Evolutionary conservation across 345 rosid species (phyloP).

Genomic region (Ceriops decandra): DNA sequence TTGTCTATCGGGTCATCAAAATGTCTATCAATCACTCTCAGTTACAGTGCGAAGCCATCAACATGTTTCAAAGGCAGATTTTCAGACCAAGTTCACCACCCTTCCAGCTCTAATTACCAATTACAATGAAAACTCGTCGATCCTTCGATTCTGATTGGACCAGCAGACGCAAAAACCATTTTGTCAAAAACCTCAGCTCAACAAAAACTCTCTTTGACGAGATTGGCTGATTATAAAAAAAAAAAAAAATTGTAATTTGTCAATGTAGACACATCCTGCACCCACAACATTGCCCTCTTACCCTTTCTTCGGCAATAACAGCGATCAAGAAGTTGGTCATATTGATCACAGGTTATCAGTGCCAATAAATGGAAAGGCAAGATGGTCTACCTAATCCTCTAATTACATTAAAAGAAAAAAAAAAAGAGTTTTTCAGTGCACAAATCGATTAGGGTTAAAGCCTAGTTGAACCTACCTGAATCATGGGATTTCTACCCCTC

Average conservation of each 20-base stretch:
- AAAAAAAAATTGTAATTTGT: background rate
- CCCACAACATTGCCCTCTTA: background rate
- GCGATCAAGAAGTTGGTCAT: background rate
- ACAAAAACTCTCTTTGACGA: no score
- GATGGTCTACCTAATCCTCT: background rate
- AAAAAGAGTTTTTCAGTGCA: no score
- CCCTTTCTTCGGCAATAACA: background rate
- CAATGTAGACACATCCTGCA: constrained; percentile 7
- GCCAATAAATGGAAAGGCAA: background rate
- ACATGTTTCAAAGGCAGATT: constrained; percentile 6
- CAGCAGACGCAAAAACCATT: background rate
- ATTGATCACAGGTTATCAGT: background rate
- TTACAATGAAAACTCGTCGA: background rate
- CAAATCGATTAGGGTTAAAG: background rate
- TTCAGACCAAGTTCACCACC: constrained; percentile 8
- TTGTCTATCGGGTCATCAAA: background rate
- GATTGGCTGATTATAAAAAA: no score
- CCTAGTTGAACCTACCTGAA: no score
- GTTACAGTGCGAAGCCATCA: constrained; percentile 7
- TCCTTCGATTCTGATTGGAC: background rate
- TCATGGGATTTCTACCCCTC: no score
- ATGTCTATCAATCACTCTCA: constrained; percentile 11
- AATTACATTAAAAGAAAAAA: background rate
- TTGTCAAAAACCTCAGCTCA: background rate
- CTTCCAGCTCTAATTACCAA: background rate